Evolutionary conservation across 2,329 filamentous ascomycete genomes (phyloP), one percentile per base, ranked within the genome.

Genomic region (Aspergillus oerlinghausenensis): DNA sequence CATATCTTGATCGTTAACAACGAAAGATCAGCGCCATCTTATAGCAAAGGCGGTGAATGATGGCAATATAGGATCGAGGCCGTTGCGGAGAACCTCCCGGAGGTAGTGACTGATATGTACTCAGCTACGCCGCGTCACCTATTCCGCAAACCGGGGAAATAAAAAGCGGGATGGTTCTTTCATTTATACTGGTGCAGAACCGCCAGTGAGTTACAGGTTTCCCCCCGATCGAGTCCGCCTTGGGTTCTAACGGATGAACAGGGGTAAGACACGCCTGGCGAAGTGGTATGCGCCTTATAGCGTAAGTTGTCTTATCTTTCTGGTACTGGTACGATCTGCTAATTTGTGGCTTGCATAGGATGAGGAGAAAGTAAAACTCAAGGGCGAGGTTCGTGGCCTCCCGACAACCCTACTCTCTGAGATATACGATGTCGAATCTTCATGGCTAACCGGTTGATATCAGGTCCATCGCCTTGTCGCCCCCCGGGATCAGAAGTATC

Each of bases 201-300:
- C 85, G 90, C 65, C 91, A 96, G 89, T 93, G 75, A 66, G 73
- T 66, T 19, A n/a, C 38, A 35, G 29, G 23, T 10, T 9, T 26
- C 19, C 7, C 6, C 8, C 10, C 14, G 5, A 26, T 38, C 26
- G 25, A 28, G 38, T 14, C 4, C n/a, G 35, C n/a, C 49, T 56
- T 35, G 49, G 42, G 52, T 56, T 52, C 65, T 67, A 56, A 72
- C 57, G 64, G 57, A 52, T 50, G 59, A 64, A 64, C 61, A 97
- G 93, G 84, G 94, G 94, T 78, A 99, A 99, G 81, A 99, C 94
- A 67, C 89, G 94, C 67, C 84, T 99, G 63, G 94, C 94, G 63
- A 99, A 99, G 80, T 99, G 93, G 93, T 99, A 99, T 81, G 90
- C 89, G 65, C 93, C 94, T 60, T 99, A 97, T 81, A 95, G 87